phyloP scores from a whole-genome alignment of 495 filamentous ascomycete genomes.

The Penicillium nucicola region DNA sequence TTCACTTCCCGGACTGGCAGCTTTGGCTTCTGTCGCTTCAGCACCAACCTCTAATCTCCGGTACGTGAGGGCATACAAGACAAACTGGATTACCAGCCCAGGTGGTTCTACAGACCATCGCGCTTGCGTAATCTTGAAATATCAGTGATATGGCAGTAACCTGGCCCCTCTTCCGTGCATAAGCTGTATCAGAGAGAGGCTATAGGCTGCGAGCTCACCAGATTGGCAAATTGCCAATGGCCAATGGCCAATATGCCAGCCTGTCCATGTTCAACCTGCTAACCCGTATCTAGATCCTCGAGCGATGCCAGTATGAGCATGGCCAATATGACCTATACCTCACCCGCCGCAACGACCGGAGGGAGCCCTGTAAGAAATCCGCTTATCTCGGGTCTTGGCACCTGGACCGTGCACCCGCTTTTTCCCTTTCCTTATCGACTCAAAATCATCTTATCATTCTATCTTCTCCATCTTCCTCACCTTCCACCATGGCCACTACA shows the following conservation, averaged over 20 bases:
- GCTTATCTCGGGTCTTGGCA: constrained; percentile 31
- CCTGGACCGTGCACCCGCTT: constrained; percentile 30
- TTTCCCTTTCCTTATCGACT: constrained; percentile 41
- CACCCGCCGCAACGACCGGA: constrained; percentile 64
- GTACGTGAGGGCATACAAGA: constrained; percentile 42
- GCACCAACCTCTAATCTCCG: constrained; percentile 62
- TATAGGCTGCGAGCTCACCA: too few species aligned
- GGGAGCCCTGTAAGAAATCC: constrained; percentile 23
- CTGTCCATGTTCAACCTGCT: too few species aligned
- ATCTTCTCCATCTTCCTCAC: constrained; percentile 16
- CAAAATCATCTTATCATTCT: constrained; percentile 52
- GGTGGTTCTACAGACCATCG: not conserved
- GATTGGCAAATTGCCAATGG: too few species aligned
- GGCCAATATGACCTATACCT: constrained; percentile 58
- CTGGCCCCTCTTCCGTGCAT: constrained; percentile 9
- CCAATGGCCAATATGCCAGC: too few species aligned
- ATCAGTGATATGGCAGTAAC: not conserved
- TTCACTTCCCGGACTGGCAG: constrained; percentile 41
- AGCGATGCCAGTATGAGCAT: constrained; percentile 49
- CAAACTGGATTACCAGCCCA: not conserved
- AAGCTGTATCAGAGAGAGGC: not conserved
- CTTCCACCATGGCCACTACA: constrained; percentile 52
- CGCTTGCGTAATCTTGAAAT: constrained; percentile 1
- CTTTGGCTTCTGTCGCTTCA: constrained; percentile 61
- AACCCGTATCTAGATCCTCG: constrained; percentile 45